phyloP scores from a whole-genome alignment of 352 stramenopile genomes.

The Phytophthora tubulina region DNA sequence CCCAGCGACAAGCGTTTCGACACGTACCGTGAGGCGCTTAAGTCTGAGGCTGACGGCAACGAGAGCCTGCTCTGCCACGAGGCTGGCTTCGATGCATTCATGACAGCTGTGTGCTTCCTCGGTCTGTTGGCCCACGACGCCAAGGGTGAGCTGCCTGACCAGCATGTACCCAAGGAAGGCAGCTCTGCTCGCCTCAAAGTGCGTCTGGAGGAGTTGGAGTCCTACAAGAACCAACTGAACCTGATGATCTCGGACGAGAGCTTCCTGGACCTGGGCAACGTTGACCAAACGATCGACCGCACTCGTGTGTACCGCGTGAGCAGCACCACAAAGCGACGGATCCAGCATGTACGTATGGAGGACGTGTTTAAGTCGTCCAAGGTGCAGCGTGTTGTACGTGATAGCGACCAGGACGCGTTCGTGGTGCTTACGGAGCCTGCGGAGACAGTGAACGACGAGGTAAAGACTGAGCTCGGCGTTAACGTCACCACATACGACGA shows the following conservation, averaged over 20 bases:
- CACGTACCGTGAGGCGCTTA: constrained; percentile 68
- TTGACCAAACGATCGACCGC: constrained; percentile 72
- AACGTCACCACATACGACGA: constrained; percentile 66
- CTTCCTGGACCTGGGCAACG: constrained; percentile 65
- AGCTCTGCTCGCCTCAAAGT: constrained; percentile 44
- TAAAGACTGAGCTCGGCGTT: constrained; percentile 46
- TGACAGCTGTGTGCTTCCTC: constrained; percentile 85
- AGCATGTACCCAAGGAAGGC: constrained; percentile 36
- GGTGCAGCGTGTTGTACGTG: constrained; percentile 70
- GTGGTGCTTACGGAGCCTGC: constrained; percentile 52
- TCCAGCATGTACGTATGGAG: constrained; percentile 73
- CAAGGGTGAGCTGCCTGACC: constrained; percentile 55
- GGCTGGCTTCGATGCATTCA: constrained; percentile 89
- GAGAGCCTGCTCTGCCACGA: constrained; percentile 80
- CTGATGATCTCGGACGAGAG: constrained; percentile 82
- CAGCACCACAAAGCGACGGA: constrained; percentile 68
- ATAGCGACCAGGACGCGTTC: constrained; percentile 72
- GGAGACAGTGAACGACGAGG: constrained; percentile 46
- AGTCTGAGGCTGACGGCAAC: constrained; percentile 56
- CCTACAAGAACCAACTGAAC: constrained; percentile 80
- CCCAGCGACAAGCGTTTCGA: constrained; percentile 66
- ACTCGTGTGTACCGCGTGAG: constrained; percentile 69
- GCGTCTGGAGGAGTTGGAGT: constrained; percentile 57
- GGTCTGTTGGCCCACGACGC: constrained; percentile 69
- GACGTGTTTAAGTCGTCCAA: constrained; percentile 72